phyloP scores from a whole-genome alignment of 2,329 filamentous ascomycete species.

The Sarocladiaceae sp. region DNA sequence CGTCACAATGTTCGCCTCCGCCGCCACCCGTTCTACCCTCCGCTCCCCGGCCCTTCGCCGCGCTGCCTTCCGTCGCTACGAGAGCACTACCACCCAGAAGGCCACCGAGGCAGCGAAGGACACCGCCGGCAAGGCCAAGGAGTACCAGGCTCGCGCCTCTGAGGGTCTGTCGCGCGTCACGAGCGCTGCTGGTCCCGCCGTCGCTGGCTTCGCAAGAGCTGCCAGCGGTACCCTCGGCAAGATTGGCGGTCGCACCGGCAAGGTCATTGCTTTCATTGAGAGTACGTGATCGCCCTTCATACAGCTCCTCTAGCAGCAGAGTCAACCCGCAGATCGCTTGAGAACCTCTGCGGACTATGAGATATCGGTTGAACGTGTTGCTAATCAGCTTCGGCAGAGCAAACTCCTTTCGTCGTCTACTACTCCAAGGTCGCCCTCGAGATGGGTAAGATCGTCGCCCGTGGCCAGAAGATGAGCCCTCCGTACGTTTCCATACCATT shows the following conservation, averaged over 20 bases:
- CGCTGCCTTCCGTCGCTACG: conserved; percentile 49
- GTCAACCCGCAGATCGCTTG: too few species aligned
- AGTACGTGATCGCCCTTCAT: conserved; percentile 53
- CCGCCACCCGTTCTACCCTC: conserved; percentile 36
- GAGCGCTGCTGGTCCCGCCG: conserved; percentile 70
- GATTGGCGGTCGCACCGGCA: conserved; percentile 78
- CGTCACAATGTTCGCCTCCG: conserved; percentile 23
- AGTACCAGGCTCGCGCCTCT: conserved; percentile 59
- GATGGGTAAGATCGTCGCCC: conserved; percentile 80
- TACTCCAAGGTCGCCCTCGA: conserved; percentile 87
- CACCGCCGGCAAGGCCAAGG: conserved; percentile 34
- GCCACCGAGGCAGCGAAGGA: conserved; percentile 37
- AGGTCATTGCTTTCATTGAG: conserved; percentile 72
- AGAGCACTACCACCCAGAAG: conserved; percentile 49
- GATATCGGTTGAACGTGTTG: neutral
- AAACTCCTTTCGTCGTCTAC: conserved; percentile 82
- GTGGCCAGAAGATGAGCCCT: conserved; percentile 83
- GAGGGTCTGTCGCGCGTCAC: conserved; percentile 78
- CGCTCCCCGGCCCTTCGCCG: conserved; percentile 38
- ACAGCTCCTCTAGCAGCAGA: too few species aligned
- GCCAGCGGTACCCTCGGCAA: conserved; percentile 61
- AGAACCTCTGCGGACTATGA: too few species aligned
- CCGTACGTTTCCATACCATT: conserved; percentile 61
- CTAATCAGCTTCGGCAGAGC: conserved; percentile 47
- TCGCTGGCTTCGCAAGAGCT: conserved; percentile 65